Conservation (phyloP, 148 eudicot species). For the Nepenthes gracilis region DNA sequence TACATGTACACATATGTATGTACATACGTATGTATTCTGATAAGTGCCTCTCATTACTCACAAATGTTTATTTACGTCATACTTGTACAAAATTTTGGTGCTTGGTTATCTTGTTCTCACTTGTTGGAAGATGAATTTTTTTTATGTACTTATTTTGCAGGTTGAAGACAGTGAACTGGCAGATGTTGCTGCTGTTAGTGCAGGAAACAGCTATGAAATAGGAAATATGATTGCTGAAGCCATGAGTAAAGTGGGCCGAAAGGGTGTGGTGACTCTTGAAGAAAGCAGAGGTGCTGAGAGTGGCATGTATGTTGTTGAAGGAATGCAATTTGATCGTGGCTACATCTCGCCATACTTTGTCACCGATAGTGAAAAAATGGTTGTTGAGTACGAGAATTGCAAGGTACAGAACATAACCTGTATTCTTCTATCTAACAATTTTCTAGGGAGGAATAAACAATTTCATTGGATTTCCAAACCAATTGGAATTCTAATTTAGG, state of each 20-base stretch:
- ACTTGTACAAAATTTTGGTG: too few relatives aligned
- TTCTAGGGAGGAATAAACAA: neutral
- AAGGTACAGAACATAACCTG: slow-evolving; percentile 27
- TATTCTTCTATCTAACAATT: neutral
- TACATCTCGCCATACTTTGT: slow-evolving; percentile 69
- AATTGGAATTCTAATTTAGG: neutral
- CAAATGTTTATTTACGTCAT: too few relatives aligned
- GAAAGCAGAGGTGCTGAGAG: slow-evolving; percentile 80
- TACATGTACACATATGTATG: too few relatives aligned
- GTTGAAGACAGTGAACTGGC: slow-evolving; percentile 91
- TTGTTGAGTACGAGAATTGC: slow-evolving; percentile 50
- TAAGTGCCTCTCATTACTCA: too few relatives aligned
- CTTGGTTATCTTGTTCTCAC: too few relatives aligned
- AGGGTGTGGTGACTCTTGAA: slow-evolving; percentile 96
- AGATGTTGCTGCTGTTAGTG: slow-evolving; percentile 99
- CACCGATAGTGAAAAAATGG: slow-evolving; percentile 62
- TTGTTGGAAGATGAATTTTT: too few relatives aligned
- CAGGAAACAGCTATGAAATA: slow-evolving; percentile 88
- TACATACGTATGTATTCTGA: too few relatives aligned
- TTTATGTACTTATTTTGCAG: slow-evolving; percentile 21
- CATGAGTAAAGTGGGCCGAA: slow-evolving; percentile 84
- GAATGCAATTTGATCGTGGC: slow-evolving; percentile 70
- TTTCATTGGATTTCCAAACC: neutral
- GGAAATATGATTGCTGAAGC: slow-evolving; percentile 97
- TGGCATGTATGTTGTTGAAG: slow-evolving; percentile 46